phyloP scores from a whole-genome alignment of 2,329 filamentous ascomycete species.

The Talaromyces sp. region DNA sequence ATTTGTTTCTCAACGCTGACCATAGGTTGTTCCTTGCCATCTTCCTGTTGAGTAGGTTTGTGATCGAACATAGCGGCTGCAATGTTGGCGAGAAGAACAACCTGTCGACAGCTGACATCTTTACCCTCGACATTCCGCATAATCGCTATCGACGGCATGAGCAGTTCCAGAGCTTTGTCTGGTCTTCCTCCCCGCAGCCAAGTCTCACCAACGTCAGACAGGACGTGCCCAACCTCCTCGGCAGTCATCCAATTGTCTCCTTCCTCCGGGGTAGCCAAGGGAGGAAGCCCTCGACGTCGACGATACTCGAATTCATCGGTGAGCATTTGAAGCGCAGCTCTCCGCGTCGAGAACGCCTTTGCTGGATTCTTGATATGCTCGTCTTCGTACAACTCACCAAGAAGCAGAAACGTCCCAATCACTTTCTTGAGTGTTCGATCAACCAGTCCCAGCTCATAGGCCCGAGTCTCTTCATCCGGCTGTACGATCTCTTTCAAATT shows the following conservation, averaged over 20 bases:
- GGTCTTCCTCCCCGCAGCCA: constrained; percentile 73
- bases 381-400: constrained; percentile 77
- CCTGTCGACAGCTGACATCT: constrained; percentile 67
- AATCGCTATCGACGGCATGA: constrained; percentile 76
- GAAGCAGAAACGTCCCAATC: constrained; percentile 74
- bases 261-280: constrained; percentile 51
- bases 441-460: background rate
- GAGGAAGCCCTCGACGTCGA: constrained; percentile 64
- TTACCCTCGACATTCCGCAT: constrained; percentile 48
- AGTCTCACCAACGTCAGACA: constrained; percentile 65
- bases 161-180: constrained; percentile 79
- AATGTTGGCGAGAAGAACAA: constrained; percentile 65
- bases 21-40: constrained; percentile 61
- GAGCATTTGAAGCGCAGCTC: constrained; percentile 77
- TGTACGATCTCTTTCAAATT: constrained; percentile 13
- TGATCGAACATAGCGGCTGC: constrained; percentile 45
- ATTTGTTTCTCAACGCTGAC: constrained; percentile 49
- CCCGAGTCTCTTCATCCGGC: constrained; percentile 3
- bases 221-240: constrained; percentile 35
- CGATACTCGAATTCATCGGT: constrained; percentile 71
- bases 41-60: constrained; percentile 18
- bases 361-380: constrained; percentile 71
- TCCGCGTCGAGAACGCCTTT: constrained; percentile 69
- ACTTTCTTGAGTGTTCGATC: constrained; percentile 69
- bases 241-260: constrained; percentile 38